A percentile compares a stretch with the other conserved stretches of the same genome.
These are phyloP conservation scores for Calonectria naviculata DNA, from an alignment of 2,329 filamentous ascomycete species.

Conservation along the genomic window DNA sequence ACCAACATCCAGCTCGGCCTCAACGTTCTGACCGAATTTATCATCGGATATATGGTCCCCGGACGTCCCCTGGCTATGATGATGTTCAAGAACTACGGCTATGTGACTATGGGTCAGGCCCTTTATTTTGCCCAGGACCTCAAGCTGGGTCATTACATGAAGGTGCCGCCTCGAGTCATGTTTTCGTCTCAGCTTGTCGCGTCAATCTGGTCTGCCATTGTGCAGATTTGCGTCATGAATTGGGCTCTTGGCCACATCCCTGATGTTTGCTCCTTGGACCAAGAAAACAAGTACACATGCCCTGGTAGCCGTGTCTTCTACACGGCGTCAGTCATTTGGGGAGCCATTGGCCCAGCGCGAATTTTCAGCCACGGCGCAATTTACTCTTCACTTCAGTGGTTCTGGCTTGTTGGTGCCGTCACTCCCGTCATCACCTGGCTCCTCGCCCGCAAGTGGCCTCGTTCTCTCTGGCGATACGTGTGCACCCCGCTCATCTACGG, in stretches of 20 bases:
- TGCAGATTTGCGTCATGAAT: constrained; percentile 74
- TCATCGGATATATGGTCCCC: constrained; percentile 79
- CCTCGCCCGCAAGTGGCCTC: constrained; percentile 70
- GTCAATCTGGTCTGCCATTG: constrained; percentile 69
- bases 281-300: constrained; percentile 68
- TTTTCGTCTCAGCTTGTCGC: constrained; percentile 70
- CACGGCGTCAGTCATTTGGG: constrained; percentile 79
- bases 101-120: constrained; percentile 74
- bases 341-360: constrained; percentile 75
- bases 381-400: constrained; percentile 75
- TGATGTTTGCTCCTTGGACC: constrained; percentile 66
- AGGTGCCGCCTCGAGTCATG: constrained; percentile 70
- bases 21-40: constrained; percentile 79
- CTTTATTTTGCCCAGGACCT: constrained; percentile 74
- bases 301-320: constrained; percentile 69
- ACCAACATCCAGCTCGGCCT: constrained; percentile 73
- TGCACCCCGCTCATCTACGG: constrained; percentile 77
- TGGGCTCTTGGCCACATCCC: constrained; percentile 72
- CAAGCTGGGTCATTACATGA: constrained; percentile 78
- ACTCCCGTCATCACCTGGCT: constrained; percentile 73
- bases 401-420: constrained; percentile 75
- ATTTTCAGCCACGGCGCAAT: constrained; percentile 74
- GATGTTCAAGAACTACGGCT: constrained; percentile 82
- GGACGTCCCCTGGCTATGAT: constrained; percentile 79
- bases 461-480: constrained; percentile 72